Evolutionary conservation across 2,329 filamentous ascomycete genomes (phyloP).

Genomic region (Aspergillus piperis): DNA sequence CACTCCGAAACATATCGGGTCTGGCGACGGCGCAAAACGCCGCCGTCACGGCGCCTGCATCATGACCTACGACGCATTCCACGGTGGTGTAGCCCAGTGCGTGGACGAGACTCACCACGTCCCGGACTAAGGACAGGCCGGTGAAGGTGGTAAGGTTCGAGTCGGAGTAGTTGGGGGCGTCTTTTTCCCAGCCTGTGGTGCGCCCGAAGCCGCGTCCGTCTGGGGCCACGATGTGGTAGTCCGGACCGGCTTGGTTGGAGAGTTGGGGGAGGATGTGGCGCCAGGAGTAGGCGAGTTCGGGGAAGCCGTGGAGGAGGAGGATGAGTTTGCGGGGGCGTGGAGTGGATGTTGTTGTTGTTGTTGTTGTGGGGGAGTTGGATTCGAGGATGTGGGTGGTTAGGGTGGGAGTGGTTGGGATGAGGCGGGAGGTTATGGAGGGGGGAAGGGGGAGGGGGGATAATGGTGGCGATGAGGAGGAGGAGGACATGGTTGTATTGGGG

Average conservation of each 20-base stretch:
- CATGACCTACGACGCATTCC: constrained; percentile 64
- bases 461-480: background rate
- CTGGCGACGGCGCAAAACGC: constrained; percentile 62
- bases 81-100: constrained; percentile 62
- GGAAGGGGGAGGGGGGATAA: constrained; percentile 56
- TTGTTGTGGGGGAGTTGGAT: constrained; percentile 47
- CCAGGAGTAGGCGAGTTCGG: constrained; percentile 71
- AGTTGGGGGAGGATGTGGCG: constrained; percentile 62
- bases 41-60: constrained; percentile 65
- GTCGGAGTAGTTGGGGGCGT: constrained; percentile 49
- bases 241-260: constrained; percentile 48
- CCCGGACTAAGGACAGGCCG: constrained; percentile 61
- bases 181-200: constrained; percentile 60
- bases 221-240: constrained; percentile 67
- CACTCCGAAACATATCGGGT: constrained; percentile 64
- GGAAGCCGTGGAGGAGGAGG: constrained; percentile 66
- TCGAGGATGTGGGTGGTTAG: constrained; percentile 64
- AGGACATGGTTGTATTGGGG: background rate
- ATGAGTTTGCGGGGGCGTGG: constrained; percentile 49
- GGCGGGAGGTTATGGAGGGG: constrained; percentile 55
- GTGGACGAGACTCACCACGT: constrained; percentile 62
- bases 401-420: constrained; percentile 57
- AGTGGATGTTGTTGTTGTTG: constrained; percentile 26
- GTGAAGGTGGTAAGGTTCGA: constrained; percentile 59
- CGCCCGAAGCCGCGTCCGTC: constrained; percentile 70